These are phyloP conservation scores for Phytomonas sp. DNA, from an alignment of 208 protist genomes.

Conservation along the genomic window DNA sequence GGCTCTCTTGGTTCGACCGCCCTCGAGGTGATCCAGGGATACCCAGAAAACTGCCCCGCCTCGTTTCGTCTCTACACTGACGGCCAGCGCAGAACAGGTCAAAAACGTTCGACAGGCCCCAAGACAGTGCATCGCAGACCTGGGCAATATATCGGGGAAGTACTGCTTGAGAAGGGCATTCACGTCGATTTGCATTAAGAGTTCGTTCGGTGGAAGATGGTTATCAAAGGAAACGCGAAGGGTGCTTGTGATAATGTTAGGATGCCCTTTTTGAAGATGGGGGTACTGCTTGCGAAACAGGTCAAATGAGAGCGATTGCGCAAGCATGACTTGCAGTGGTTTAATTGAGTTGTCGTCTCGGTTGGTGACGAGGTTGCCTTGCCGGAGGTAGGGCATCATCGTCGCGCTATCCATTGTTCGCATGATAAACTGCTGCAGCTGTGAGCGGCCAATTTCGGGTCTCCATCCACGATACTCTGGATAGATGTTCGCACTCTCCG, in stretches of 20 bases:
- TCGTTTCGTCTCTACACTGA: not conserved
- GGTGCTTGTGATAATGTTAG: constrained; percentile 24
- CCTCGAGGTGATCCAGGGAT: constrained; percentile 15
- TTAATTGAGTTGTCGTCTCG: constrained; percentile 14
- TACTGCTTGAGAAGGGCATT: constrained; percentile 22
- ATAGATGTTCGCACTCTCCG: constrained; percentile 50
- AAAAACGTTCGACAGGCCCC: constrained; percentile 72
- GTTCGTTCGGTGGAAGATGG: constrained; percentile 51
- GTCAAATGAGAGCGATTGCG: constrained; percentile 60
- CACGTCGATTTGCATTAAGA: constrained; percentile 45
- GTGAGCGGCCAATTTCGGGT: constrained; percentile 46
- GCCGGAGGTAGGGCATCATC: constrained; percentile 46
- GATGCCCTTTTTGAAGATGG: constrained; percentile 13
- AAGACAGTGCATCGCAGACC: constrained; percentile 21
- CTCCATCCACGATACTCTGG: constrained; percentile 72
- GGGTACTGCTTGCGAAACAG: constrained; percentile 32
- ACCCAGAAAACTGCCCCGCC: constrained; percentile 58
- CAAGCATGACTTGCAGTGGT: constrained; percentile 36
- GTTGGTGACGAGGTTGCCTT: constrained; percentile 30
- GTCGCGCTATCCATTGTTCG: constrained; percentile 35
- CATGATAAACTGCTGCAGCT: constrained; percentile 50
- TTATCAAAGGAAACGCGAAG: constrained; percentile 27
- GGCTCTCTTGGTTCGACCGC: not conserved
- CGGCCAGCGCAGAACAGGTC: not conserved
- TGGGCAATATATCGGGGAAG: constrained; percentile 10